phyloP scores from a whole-genome alignment of 2,329 filamentous ascomycete species.

The Fusarium sambucinum region DNA sequence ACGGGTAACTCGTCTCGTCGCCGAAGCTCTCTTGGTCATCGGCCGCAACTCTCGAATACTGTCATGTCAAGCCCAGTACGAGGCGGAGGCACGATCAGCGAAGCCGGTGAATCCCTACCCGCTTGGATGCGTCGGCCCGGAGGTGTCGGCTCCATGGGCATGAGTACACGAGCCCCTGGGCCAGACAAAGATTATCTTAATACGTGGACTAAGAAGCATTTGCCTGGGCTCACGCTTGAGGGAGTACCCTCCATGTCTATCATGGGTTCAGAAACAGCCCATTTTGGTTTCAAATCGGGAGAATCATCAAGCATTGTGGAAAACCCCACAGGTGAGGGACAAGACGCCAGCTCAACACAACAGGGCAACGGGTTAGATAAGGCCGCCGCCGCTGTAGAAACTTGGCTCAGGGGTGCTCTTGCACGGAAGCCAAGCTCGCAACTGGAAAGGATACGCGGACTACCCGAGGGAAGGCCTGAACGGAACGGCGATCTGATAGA shows the following conservation, averaged over 20 bases:
- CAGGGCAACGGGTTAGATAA: constrained; percentile 76
- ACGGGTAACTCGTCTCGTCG: constrained; percentile 55
- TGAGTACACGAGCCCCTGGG: constrained; percentile 78
- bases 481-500: constrained; percentile 76
- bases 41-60: constrained; percentile 52
- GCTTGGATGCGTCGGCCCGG: constrained; percentile 84
- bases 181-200: constrained; percentile 88
- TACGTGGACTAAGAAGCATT: constrained; percentile 83
- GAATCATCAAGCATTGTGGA: constrained; percentile 62
- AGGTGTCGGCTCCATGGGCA: constrained; percentile 85
- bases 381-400: constrained; percentile 87
- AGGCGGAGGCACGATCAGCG: constrained; percentile 50
- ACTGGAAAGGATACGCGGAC: constrained; percentile 56
- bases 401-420: constrained; percentile 88
- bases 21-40: constrained; percentile 57
- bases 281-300: constrained; percentile 63
- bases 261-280: constrained; percentile 70
- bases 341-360: constrained; percentile 57
- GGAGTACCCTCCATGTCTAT: constrained; percentile 74
- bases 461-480: constrained; percentile 51
- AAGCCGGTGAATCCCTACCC: constrained; percentile 57
- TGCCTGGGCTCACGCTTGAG: constrained; percentile 82
- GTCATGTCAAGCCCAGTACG: constrained; percentile 54
- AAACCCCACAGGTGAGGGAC: constrained; percentile 62
- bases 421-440: constrained; percentile 70